Evolutionary conservation across 2,329 filamentous ascomycete species (phyloP), one percentile per base, ranked within the genome.

Genomic region (Thermoascus crustaceus): DNA sequence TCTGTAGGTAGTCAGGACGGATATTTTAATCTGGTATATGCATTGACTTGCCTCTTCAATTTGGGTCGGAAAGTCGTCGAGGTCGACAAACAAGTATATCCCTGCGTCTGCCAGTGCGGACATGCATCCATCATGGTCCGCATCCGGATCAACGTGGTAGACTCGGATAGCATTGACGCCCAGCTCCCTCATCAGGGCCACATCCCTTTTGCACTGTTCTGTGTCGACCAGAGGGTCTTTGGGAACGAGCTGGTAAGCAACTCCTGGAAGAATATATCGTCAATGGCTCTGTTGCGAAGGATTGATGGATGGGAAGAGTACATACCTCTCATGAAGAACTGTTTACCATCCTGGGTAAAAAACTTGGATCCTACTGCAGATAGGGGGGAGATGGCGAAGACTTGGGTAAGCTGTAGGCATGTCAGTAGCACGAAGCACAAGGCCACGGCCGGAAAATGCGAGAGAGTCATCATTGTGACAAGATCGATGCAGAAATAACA

Each of bases 111-210:
- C 78, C 55, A 94, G 85, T 1, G 78, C 80, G 35, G 70, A 70
- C 85, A 94, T 93, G 66, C 86, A 94, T 13, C 72, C 80, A 39
- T 75, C 70, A 60, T 94, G 88, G 55, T 89, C 68, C 20, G 66
- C 76, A 2, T 63, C 58, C 2, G 83, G 66, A 50, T 93, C 80
- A 42, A 94, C 85, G 54, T 94, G 85, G 61, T 94, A 94, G 39
- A 91, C 82, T 38, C 87, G 84, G 52, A 94, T 86, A 19, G 82
- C 73, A 58, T 94, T 94, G 55, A 82, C 76, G 43, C 85, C 85
- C 35, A 94, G 68, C 11, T 78, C 76, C 58, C 84, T 73, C 83
- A 94, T 93, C 53, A 88, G 70, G 10, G 67, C 57, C 26, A 80
- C 80, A 64, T 94, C 87, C 47, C 78, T 76, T 49, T 72, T 60